Base-by-base conservation (phyloP, 148 eudicot species). In the Camellia lanceoleosa region DNA sequence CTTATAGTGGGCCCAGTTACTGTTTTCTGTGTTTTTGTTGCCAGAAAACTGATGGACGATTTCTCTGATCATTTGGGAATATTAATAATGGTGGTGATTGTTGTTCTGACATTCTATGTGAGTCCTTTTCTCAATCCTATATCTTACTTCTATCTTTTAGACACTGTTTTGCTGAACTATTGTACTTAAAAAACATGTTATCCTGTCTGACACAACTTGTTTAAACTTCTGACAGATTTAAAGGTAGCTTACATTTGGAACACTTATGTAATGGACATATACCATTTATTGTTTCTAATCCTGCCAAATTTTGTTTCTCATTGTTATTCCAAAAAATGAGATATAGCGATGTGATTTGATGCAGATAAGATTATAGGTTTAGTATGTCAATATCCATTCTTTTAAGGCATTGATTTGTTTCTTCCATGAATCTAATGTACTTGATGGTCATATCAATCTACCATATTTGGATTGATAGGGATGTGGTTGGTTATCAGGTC, bases 1-100 rank as follows among this genome's bases (percentile, higher is more conserved):
- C 90, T 89, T 51, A 84, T 89, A 71, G 86, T 83, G 38, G 88
- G 83, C 52, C 92, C 92, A 1, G 89, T 83, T 43, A 70, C 75
- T 10, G 58, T 87, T 63, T 89, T 89, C 74, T 89, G 92, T 77
- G 87, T 72, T 68, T 86, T 85, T 81, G 90, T 89, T 80, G 88
- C 87, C 44, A 76, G 83, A 66, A 85, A 86, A 67, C 68, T 87
- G 69, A 58, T 85, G 81, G 86, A 82, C 72, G 62, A 87, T 49
- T 89, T 71, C 59, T 66, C 88, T 49, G 77, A 79, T 51, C 60
- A 81, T 74, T 76, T 77, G 77, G 92, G 92, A 23, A 80, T 82
- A 58, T 69, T 49, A 60, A 73, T 89, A 64, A 75, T 87, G 83
- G 87, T 71, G 19, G 73, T 84, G 5, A 79, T 63, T 16, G 75